Conservation (phyloP, 2,329 filamentous ascomycete species). For the Exophiala xenobiotica region DNA sequence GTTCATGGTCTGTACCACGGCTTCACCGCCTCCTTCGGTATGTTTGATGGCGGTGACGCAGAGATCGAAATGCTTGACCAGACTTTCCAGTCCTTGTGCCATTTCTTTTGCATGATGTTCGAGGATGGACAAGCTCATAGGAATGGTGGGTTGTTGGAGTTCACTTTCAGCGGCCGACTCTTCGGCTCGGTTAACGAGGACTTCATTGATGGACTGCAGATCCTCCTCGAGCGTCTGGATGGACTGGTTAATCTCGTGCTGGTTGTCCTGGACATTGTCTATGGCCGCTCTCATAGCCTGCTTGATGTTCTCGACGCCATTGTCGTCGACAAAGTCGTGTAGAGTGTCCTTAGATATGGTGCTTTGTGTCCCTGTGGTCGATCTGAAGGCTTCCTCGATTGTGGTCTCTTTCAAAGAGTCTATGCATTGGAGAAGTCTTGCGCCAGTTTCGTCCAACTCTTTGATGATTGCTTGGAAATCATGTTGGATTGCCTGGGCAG, state of each 20-base stretch:
- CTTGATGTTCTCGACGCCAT: constrained; percentile 59
- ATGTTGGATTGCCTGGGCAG: constrained; percentile 42
- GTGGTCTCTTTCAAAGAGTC: constrained; percentile 56
- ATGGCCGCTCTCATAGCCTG: constrained; percentile 58
- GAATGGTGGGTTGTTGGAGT: constrained; percentile 42
- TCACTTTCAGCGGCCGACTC: constrained; percentile 35
- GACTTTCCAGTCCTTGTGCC: constrained; percentile 74
- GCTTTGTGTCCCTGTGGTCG: constrained; percentile 5
- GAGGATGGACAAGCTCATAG: constrained; percentile 60
- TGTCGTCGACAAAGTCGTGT: constrained; percentile 66
- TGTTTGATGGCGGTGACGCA: constrained; percentile 89
- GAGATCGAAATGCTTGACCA: constrained; percentile 87
- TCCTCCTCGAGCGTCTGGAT: constrained; percentile 71
- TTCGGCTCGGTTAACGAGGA: constrained; percentile 40
- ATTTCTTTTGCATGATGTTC: constrained; percentile 76
- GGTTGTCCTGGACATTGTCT: constrained; percentile 60
- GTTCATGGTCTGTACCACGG: constrained; percentile 62
- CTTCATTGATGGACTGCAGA: constrained; percentile 63
- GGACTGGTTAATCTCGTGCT: constrained; percentile 55
- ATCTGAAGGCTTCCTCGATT: constrained; percentile 57
- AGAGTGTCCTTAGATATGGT: constrained; percentile 52
- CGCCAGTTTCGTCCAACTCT: constrained; percentile 59
- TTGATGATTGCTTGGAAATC: constrained; percentile 52
- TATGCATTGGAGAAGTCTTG: constrained; percentile 56
- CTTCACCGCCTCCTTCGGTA: constrained; percentile 74